A percentile compares a stretch with the other conserved stretches of the same genome.
phyloP scores from a whole-genome alignment of 768 basidiomycete species.

The Cyclocybe cylindracea region DNA sequence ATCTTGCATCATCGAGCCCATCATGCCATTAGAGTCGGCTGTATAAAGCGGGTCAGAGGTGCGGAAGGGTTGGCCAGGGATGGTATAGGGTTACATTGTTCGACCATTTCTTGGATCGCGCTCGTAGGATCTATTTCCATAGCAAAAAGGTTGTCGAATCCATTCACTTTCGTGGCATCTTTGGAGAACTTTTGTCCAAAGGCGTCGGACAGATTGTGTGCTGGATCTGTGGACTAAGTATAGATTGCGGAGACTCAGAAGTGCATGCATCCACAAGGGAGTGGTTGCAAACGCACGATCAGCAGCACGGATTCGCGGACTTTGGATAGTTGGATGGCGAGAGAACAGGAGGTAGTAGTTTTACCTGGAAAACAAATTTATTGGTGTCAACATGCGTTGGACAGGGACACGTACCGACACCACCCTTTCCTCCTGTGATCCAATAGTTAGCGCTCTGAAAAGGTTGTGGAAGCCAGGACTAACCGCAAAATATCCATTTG shows the following conservation, averaged over 20 bases:
- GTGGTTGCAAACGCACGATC: slow-evolving; percentile 63
- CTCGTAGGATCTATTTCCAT: slow-evolving; percentile 99
- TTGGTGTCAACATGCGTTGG: neutral
- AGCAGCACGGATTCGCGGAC: slow-evolving; percentile 94
- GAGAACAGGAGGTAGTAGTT: slow-evolving; percentile 96
- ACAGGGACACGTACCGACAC: slow-evolving; percentile 72
- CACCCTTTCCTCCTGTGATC: slow-evolving; percentile 90
- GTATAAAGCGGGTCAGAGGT: slow-evolving; percentile 8
- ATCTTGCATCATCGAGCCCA: slow-evolving; percentile 99
- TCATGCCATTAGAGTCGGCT: slow-evolving; percentile 91
- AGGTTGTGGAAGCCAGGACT: slow-evolving; percentile 29
- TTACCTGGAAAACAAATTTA: slow-evolving; percentile 61
- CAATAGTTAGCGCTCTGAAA: slow-evolving; percentile 7
- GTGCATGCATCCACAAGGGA: neutral
- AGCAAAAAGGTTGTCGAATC: slow-evolving; percentile 93
- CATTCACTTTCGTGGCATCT: slow-evolving; percentile 97
- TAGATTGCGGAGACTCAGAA: neutral
- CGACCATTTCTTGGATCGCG: slow-evolving; percentile 98
- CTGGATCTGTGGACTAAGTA: slow-evolving; percentile 96
- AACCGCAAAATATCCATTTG: slow-evolving; percentile 99
- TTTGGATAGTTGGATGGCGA: slow-evolving; percentile 94
- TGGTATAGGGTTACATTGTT: slow-evolving; percentile 67
- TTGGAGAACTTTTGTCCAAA: slow-evolving; percentile 99
- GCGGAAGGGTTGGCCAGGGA: neutral
- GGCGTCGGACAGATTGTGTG: slow-evolving; percentile 97